A percentile compares a stretch with the other conserved stretches of the same genome.
Conservation (phyloP, 148 eudicot genomes). For the Bassia scoparia region DNA sequence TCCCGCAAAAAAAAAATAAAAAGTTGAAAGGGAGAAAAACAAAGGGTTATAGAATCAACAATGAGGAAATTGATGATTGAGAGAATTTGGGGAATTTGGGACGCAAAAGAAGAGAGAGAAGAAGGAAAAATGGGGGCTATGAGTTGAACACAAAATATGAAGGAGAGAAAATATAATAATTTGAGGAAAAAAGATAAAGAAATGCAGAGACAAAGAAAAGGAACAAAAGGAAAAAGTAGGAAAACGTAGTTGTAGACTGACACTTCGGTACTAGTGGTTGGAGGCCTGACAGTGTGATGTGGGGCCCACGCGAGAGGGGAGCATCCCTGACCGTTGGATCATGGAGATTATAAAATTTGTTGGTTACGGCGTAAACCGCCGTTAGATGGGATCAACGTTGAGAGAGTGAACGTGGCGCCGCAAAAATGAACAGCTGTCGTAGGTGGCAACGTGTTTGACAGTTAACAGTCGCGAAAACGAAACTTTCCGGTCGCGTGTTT, state of each 20-base stretch:
- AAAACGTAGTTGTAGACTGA: conserved; percentile 5
- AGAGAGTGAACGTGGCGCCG: background rate
- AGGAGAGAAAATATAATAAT: background rate
- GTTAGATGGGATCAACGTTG: conserved; percentile 9
- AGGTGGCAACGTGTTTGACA: background rate
- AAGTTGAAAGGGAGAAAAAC: background rate
- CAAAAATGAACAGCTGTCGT: background rate
- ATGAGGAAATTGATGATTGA: background rate
- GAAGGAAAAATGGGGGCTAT: background rate
- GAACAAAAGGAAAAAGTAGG: conserved; percentile 4
- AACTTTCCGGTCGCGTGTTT: background rate
- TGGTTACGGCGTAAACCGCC: conserved; percentile 28
- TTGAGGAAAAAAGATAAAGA: conserved; percentile 5
- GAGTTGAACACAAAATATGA: conserved; percentile 28
- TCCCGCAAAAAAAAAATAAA: background rate
- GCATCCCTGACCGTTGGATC: conserved; percentile 31
- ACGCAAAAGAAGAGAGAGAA: conserved; percentile 16
- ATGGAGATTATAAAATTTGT: no score
- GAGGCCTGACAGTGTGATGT: conserved; percentile 1
- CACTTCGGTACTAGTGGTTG: conserved; percentile 3
- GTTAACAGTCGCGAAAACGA: conserved; percentile 10
- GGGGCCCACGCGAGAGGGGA: conserved; percentile 2
- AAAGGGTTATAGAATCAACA: no score
- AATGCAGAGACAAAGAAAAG: conserved; percentile 2
- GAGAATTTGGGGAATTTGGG: conserved; percentile 2